These are phyloP conservation scores for Yamadazyma atlantica DNA, from an alignment of 1,139 yeast genomes.

Conservation along the genomic window DNA sequence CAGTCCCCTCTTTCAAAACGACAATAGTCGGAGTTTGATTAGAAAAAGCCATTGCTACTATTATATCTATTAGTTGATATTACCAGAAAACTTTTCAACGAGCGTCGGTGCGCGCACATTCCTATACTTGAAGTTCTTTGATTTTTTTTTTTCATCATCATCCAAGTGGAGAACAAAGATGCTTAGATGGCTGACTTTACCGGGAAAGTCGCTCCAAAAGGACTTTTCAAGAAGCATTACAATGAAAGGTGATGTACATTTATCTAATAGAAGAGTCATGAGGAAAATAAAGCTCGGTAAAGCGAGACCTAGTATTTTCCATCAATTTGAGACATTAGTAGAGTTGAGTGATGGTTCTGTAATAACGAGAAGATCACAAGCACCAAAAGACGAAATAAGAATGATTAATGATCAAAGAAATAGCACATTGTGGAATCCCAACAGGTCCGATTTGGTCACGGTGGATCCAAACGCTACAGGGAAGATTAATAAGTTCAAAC, in stretches of 20 bases:
- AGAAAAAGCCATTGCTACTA: slow-evolving; percentile 68
- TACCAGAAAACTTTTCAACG: slow-evolving; percentile 7
- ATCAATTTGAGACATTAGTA: slow-evolving; percentile 83
- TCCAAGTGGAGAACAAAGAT: slow-evolving; percentile 2
- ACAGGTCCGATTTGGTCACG: slow-evolving; percentile 71
- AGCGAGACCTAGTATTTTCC: slow-evolving; percentile 89
- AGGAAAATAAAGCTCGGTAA: slow-evolving; percentile 65
- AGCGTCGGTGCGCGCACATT: slow-evolving; percentile 3
- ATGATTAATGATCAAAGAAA: slow-evolving; percentile 89
- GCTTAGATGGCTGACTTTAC: slow-evolving; percentile 3
- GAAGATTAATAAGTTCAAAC: slow-evolving; percentile 79
- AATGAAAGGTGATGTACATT: slow-evolving; percentile 39
- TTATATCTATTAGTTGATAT: background rate
- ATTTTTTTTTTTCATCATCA: slow-evolving; percentile 1
- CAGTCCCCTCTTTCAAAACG: slow-evolving; percentile 96
- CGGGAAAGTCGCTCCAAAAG: slow-evolving; percentile 3
- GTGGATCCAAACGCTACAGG: slow-evolving; percentile 84
- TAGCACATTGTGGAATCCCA: slow-evolving; percentile 83
- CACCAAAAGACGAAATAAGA: slow-evolving; percentile 83
- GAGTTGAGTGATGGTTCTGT: slow-evolving; percentile 95
- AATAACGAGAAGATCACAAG: slow-evolving; percentile 76
- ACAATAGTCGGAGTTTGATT: slow-evolving; percentile 96
- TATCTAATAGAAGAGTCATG: slow-evolving; percentile 53
- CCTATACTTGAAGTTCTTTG: slow-evolving; percentile 5
- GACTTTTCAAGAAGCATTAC: slow-evolving; percentile 24